Conservation (phyloP, 2,329 filamentous ascomycete species). For the Fonsecaea pugnacius region DNA sequence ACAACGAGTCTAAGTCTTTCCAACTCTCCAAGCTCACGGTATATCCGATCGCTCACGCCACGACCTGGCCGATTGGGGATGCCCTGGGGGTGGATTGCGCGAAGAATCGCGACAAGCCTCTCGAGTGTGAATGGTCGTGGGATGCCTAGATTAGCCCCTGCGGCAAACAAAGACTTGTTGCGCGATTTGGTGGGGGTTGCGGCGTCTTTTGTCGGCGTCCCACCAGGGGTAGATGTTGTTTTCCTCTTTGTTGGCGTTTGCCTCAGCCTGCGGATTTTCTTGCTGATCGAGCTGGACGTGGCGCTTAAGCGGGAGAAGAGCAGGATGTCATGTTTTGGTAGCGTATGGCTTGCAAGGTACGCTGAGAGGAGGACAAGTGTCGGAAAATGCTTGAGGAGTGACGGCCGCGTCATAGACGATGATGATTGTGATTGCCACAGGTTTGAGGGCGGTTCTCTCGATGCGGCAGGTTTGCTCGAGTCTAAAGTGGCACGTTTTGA, state of each 20-base stretch:
- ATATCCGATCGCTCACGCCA: conserved; percentile 50
- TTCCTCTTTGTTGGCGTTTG: conserved; percentile 41
- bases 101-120: conserved; percentile 53
- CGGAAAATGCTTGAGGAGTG: conserved; percentile 51
- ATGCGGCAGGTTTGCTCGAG: conserved; percentile 35
- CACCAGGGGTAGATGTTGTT: conserved; percentile 11
- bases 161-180: conserved; percentile 25
- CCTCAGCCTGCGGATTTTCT: conserved; percentile 48
- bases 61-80: conserved; percentile 41
- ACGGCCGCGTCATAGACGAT: conserved; percentile 10
- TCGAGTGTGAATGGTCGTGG: conserved; percentile 50
- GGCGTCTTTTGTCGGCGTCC: conserved; percentile 20
- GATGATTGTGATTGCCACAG: background rate
- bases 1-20: conserved; percentile 53
- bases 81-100: conserved; percentile 52
- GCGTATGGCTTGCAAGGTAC: conserved; percentile 54
- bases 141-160: conserved; percentile 18
- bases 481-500: background rate
- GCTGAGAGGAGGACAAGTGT: conserved; percentile 53
- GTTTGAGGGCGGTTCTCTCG: background rate
- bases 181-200: conserved; percentile 42
- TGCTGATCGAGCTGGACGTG: conserved; percentile 48
- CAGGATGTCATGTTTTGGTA: conserved; percentile 53
- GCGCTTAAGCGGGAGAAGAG: conserved; percentile 57
- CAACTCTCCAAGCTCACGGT: conserved; percentile 52